phyloP scores from a whole-genome alignment of 2,329 filamentous ascomycete species.

The Eutypella sp. region DNA sequence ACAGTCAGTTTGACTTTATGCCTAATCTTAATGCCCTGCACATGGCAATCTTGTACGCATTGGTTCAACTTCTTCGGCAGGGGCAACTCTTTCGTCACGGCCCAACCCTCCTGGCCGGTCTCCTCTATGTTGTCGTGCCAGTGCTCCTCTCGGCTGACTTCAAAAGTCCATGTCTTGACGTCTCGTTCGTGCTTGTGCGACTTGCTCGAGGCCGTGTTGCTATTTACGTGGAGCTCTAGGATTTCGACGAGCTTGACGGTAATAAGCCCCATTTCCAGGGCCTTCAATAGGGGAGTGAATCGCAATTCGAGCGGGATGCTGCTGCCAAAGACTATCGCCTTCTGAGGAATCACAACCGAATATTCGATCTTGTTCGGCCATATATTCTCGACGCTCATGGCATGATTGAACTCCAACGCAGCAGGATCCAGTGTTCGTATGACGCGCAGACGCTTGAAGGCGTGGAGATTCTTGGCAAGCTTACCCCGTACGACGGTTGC shows the following conservation, averaged over 20 bases:
- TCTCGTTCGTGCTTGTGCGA: conserved; percentile 61
- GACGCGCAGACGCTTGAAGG: conserved; percentile 72
- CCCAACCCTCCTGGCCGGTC: conserved; percentile 61
- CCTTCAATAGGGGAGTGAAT: conserved; percentile 84
- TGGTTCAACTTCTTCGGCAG: conserved; percentile 76
- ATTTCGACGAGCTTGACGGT: conserved; percentile 75
- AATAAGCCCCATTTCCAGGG: conserved; percentile 78
- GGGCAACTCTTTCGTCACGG: conserved; percentile 56
- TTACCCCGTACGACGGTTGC: conserved; percentile 84
- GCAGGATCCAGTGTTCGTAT: conserved; percentile 73
- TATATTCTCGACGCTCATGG: conserved; percentile 94
- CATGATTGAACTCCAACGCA: conserved; percentile 73
- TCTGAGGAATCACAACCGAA: conserved; percentile 86
- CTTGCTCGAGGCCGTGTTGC: conserved; percentile 39
- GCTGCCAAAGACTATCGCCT: conserved; percentile 93
- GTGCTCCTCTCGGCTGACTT: conserved; percentile 53
- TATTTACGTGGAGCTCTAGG: conserved; percentile 59
- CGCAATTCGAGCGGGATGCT: conserved; percentile 77
- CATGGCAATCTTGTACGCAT: conserved; percentile 86
- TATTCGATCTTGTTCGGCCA: conserved; percentile 99
- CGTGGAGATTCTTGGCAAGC: conserved; percentile 79
- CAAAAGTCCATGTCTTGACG: conserved; percentile 55
- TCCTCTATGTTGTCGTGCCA: conserved; percentile 67
- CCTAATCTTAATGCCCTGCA: conserved; percentile 82
- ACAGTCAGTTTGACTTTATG: conserved; percentile 92